phyloP scores from a whole-genome alignment of 2,329 filamentous ascomycete genomes.

The Alternaria atra region DNA sequence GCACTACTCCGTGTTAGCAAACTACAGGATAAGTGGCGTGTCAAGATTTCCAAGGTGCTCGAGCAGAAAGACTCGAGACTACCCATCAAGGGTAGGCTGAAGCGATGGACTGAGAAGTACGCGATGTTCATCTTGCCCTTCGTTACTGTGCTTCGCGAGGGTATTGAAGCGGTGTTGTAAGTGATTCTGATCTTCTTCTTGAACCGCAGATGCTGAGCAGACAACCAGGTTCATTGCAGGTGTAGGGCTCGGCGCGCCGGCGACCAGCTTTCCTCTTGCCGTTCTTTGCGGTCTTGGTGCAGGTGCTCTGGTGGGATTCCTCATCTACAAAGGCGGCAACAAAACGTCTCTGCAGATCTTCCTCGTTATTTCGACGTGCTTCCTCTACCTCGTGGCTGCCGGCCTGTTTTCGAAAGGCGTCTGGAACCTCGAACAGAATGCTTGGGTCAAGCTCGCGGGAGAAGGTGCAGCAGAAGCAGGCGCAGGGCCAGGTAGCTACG shows the following conservation, averaged over 20 bases:
- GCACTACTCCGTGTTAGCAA: constrained; percentile 83
- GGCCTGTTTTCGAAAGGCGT: constrained; percentile 81
- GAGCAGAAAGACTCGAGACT: constrained; percentile 61
- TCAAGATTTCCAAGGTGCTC: constrained; percentile 78
- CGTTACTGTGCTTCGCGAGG: constrained; percentile 85
- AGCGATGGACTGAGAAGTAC: constrained; percentile 77
- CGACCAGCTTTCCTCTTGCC: constrained; percentile 78
- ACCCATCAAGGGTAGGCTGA: constrained; percentile 59
- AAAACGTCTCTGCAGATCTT: constrained; percentile 76
- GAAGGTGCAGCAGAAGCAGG: constrained; percentile 70
- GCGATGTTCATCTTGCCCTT: constrained; percentile 88
- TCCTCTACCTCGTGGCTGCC: constrained; percentile 84
- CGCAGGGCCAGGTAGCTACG: constrained; percentile 77
- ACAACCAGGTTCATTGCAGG: constrained; percentile 74
- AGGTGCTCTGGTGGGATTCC: constrained; percentile 72
- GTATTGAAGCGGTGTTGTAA: constrained; percentile 79
- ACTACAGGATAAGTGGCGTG: constrained; percentile 86
- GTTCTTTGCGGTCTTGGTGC: constrained; percentile 76
- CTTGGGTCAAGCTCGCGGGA: constrained; percentile 72
- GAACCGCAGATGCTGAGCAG: not conserved
- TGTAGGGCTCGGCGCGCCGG: constrained; percentile 79
- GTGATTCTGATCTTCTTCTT: constrained; percentile 1
- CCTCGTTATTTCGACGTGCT: constrained; percentile 81
- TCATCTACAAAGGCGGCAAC: constrained; percentile 79
- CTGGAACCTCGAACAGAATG: constrained; percentile 76